Conservation (phyloP, 805 yeast species). For the Metschnikowia continentalis region DNA sequence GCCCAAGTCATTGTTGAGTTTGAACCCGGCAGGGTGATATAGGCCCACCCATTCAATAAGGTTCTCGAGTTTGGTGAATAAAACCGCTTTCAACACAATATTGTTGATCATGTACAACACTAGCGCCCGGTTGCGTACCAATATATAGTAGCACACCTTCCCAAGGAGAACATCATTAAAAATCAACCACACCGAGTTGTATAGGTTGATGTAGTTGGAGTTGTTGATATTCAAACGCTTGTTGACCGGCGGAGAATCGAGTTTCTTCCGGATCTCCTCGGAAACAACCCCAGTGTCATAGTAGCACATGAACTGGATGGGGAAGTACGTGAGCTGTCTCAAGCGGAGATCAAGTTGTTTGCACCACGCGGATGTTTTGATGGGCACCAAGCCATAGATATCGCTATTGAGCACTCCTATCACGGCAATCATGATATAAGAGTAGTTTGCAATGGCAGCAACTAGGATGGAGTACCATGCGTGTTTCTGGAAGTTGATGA, state of each 20-base stretch:
- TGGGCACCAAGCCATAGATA: conserved; percentile 22
- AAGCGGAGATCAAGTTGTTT: conserved; percentile 76
- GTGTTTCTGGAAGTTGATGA: conserved; percentile 5
- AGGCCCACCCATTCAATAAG: conserved; percentile 70
- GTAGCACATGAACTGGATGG: conserved; percentile 67
- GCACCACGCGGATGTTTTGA: conserved; percentile 55
- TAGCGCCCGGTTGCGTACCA: conserved; percentile 23
- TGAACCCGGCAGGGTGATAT: conserved; percentile 88
- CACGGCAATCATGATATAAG: not conserved
- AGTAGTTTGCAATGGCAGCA: not conserved
- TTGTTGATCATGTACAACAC: conserved; percentile 26
- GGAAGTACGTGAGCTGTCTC: conserved; percentile 73
- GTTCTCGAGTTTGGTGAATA: conserved; percentile 44
- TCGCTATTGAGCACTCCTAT: conserved; percentile 28
- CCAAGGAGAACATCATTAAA: conserved; percentile 82
- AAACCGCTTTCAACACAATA: conserved; percentile 12
- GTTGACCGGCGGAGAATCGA: conserved; percentile 34
- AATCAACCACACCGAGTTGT: conserved; percentile 85
- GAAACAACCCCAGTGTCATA: conserved; percentile 36
- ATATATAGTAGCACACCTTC: conserved; percentile 38
- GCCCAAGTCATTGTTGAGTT: conserved; percentile 82
- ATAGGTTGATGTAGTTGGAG: conserved; percentile 66
- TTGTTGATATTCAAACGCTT: conserved; percentile 36
- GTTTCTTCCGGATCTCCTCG: conserved; percentile 38
- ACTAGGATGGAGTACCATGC: not conserved